These are phyloP conservation scores for Yamadazyma spencermartinsiae DNA, from an alignment of 1,139 yeast genomes.

Conservation along the genomic window DNA sequence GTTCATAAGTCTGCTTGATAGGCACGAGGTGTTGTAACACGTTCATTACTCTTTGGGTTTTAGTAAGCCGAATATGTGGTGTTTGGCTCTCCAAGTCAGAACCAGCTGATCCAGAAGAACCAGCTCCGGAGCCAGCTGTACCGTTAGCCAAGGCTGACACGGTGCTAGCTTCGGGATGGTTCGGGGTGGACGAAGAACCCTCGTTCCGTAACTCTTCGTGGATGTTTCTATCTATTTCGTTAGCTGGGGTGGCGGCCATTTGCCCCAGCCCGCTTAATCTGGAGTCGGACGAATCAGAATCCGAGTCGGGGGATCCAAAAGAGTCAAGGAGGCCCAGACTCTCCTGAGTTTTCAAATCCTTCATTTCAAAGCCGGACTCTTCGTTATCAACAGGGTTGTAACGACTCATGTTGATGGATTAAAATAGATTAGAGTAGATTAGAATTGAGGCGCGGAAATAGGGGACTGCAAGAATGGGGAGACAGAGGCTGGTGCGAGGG, in stretches of 20 bases:
- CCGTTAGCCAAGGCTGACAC: too few relatives aligned
- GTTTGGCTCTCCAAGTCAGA: conserved; percentile 25
- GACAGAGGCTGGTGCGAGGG: not conserved
- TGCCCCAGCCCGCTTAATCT: not conserved
- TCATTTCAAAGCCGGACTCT: conserved; percentile 7
- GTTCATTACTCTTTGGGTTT: conserved; percentile 32
- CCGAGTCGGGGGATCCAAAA: conserved; percentile 13
- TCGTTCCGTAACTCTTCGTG: conserved; percentile 16
- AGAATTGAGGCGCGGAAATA: too few relatives aligned
- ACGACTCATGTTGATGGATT: too few relatives aligned
- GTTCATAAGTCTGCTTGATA: conserved; percentile 44
- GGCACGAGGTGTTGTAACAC: conserved; percentile 39
- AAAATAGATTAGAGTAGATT: too few relatives aligned
- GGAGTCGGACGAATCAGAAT: not conserved
- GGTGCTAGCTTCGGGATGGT: not conserved
- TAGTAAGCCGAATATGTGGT: conserved; percentile 20
- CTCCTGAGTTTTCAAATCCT: conserved; percentile 9
- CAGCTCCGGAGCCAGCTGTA: not conserved
- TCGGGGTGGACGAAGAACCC: conserved; percentile 4
- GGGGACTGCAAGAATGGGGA: too few relatives aligned
- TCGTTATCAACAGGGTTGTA: too few relatives aligned
- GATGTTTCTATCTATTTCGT: conserved; percentile 17
- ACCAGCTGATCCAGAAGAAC: conserved; percentile 1
- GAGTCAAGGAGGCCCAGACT: conserved; percentile 14
- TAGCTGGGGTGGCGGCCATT: conserved; percentile 6